Evolutionary conservation across 2,329 filamentous ascomycete genomes (phyloP).

Genomic region (Diaporthe vexans): DNA sequence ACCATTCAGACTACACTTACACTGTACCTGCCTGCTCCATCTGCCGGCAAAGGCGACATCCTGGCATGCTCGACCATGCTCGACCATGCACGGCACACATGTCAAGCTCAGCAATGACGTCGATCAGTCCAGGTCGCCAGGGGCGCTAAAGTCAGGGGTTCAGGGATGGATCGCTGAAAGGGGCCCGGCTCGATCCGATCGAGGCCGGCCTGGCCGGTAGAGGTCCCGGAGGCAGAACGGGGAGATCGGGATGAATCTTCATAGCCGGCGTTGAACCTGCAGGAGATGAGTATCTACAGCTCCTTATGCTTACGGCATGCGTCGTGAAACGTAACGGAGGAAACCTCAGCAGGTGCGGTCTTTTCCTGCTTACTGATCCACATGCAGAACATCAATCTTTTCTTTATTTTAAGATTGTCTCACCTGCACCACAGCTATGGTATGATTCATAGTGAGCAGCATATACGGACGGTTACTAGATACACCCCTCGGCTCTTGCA

Average conservation of each 20-base stretch:
- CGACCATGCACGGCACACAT: background rate
- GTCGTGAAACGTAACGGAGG: too few species aligned
- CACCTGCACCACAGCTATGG: background rate
- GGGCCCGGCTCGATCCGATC: constrained; percentile 37
- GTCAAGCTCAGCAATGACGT: constrained; percentile 35
- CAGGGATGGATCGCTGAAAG: constrained; percentile 33
- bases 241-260: background rate
- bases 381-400: background rate
- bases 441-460: background rate
- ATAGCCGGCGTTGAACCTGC: too few species aligned
- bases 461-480: background rate
- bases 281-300: too few species aligned
- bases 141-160: constrained; percentile 40
- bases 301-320: background rate
- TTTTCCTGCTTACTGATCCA: background rate
- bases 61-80: background rate
- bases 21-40: background rate
- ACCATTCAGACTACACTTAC: too few species aligned
- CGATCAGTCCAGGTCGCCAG: constrained; percentile 11
- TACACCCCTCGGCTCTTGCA: background rate
- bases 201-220: constrained; percentile 16
- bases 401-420: background rate
- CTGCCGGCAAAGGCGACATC: constrained; percentile 5
- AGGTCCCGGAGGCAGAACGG: constrained; percentile 1
- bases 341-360: background rate